Conservation (phyloP, 345 rosid species). For the Noccaea bulbosa region DNA sequence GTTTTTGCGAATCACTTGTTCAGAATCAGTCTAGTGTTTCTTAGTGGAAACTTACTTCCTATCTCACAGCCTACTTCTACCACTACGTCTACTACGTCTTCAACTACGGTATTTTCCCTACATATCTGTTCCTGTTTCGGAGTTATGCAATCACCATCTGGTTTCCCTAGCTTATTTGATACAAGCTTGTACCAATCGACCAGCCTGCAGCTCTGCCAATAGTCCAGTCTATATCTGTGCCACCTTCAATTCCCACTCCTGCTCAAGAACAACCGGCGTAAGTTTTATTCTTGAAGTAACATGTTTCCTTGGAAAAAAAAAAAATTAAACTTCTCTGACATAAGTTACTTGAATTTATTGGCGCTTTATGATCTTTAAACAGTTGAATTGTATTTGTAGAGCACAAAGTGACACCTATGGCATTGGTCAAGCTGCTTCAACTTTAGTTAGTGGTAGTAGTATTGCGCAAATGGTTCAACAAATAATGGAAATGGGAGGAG, state of each 20-base stretch:
- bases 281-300: slow-evolving; percentile 37
- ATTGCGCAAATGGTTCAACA: slow-evolving; percentile 82
- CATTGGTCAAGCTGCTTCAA: slow-evolving; percentile 75
- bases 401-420: slow-evolving; percentile 58
- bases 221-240: slow-evolving; percentile 46
- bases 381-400: slow-evolving; percentile 51
- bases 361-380: slow-evolving; percentile 12
- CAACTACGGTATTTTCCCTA: slow-evolving; percentile 37
- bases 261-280: slow-evolving; percentile 55
- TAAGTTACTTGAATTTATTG: not conserved
- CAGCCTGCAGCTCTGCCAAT: slow-evolving; percentile 31
- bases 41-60: slow-evolving; percentile 15
- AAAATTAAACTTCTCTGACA: not conserved
- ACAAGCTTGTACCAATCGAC: not conserved
- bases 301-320: not conserved
- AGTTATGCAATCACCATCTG: slow-evolving; percentile 6
- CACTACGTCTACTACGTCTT: slow-evolving; percentile 42
- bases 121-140: slow-evolving; percentile 14
- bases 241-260: slow-evolving; percentile 45
- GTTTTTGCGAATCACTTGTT: slow-evolving; percentile 9
- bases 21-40: slow-evolving; percentile 5
- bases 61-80: slow-evolving; percentile 60
- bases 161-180: slow-evolving; percentile 14
- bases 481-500: slow-evolving; percentile 96
- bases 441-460: slow-evolving; percentile 73